Base-by-base conservation (phyloP, 768 basidiomycete species). In the Termitomyces sp. region DNA sequence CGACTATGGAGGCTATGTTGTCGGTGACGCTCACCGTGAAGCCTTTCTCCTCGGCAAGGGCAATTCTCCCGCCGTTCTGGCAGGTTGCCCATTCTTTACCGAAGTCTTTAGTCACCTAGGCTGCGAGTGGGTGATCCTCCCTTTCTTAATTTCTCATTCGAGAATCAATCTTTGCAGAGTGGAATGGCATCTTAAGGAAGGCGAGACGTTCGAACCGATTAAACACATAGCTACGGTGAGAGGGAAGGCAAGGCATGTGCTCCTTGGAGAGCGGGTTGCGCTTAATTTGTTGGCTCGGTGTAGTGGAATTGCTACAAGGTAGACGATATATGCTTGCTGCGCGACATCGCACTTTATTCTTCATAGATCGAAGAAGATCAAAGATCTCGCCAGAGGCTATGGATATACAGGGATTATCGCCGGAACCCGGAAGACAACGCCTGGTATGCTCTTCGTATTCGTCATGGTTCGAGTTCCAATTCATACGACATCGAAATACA, bases 231-330 rank as follows among this genome's bases (percentile, higher is more conserved):
- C 95, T 24, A 94, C 94, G 34, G 94, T 98, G 15, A 83, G 80
- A 58, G 97, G 97, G 9, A 91, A 89, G 66, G 96, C 90, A 8
- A 78, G 95, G 44, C 85, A 90, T 65, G 73, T 98, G 56, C 82
- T 99, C 15, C 78, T 98, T 10, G 96, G 94, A 39, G 97, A 99
- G 71, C 81, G 96, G 47, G 85, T 97, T 44, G 95, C 92, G 9
- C 78, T 99, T 65, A 98, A 98, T 69, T 79, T 95, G 57, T 80
- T 99, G 53, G 94, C 97, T 9, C 79, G 97, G 64, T 98, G 96
- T 72, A 94, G 93, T 63, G 97, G 97, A 5, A 98, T 98, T 62
- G 96, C 96, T 18, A 96, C 94, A 29, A 89, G 90, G 94, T 95
- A 66, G 71, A 85, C 68, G 28, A 46, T 36, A 12, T 52, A 28